Evolutionary conservation across 1,284 basidiomycete genomes (phyloP).

Genomic region (Termitomyces sp.): DNA sequence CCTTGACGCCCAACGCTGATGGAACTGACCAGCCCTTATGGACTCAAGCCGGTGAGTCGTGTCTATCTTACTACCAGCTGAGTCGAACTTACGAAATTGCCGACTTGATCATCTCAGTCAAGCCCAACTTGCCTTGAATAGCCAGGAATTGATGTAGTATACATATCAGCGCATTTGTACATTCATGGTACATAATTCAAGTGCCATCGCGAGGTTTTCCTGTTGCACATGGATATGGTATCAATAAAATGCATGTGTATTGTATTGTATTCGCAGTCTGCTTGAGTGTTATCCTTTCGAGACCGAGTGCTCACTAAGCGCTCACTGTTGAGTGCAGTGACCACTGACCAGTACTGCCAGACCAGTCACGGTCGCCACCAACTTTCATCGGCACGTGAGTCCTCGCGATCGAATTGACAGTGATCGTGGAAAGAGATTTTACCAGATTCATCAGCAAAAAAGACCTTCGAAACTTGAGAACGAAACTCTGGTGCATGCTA

Average conservation of each 20-base stretch:
- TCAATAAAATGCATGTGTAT: no score
- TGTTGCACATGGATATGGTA: no score
- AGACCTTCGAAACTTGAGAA: background rate
- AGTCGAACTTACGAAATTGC: background rate
- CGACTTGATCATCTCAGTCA: constrained; percentile 2
- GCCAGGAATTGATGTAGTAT: background rate
- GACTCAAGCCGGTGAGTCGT: constrained; percentile 23
- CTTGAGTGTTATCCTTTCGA: no score
- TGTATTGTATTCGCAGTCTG: no score
- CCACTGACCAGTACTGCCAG: no score
- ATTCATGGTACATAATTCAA: background rate
- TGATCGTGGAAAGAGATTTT: background rate
- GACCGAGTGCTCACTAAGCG: no score
- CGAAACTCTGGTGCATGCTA: background rate
- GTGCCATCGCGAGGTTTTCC: no score
- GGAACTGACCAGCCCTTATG: constrained; percentile 29
- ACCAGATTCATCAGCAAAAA: background rate
- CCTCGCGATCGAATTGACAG: background rate
- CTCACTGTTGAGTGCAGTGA: no score
- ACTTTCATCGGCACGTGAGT: background rate
- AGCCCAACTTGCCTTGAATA: constrained; percentile 12
- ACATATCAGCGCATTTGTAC: background rate
- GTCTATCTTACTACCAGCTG: background rate
- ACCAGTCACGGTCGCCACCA: no score
- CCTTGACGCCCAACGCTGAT: constrained; percentile 32